These are phyloP conservation scores for Tremella mesenterica DNA, from an alignment of 768 basidiomycete genomes.

Conservation along the genomic window DNA sequence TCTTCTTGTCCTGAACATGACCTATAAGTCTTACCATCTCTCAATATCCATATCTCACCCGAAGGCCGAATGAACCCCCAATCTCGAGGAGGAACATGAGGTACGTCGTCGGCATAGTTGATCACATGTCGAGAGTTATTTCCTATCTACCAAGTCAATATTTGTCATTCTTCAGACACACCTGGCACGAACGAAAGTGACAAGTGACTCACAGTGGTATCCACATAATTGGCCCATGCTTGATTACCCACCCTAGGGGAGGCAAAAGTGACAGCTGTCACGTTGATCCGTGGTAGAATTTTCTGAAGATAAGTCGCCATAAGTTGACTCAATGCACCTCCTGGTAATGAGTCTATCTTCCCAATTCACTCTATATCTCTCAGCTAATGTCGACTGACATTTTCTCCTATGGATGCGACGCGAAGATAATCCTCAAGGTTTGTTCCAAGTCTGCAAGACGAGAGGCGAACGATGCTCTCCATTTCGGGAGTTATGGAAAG, in stretches of 20 bases:
- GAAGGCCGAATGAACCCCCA: background rate
- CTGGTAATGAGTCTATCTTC: background rate
- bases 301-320: background rate
- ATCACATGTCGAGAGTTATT: background rate
- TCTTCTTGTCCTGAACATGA: background rate
- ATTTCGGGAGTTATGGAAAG: too few species aligned
- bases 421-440: too few species aligned
- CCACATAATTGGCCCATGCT: background rate
- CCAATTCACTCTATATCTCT: too few species aligned
- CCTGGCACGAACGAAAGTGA: too few species aligned
- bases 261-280: background rate
- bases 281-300: background rate
- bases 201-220: background rate
- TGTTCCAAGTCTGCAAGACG: too few species aligned
- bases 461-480: too few species aligned
- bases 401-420: too few species aligned
- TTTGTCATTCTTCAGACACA: background rate
- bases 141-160: background rate
- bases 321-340: background rate
- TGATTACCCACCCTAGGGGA: background rate
- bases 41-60: background rate
- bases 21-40: background rate
- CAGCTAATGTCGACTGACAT: too few species aligned
- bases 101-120: background rate
- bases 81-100: background rate